Percentiles rank a stretch among this genome's conserved stretches.
Conservation (phyloP, 1,139 yeast genomes). For the Debaryomyces subglobosus region DNA sequence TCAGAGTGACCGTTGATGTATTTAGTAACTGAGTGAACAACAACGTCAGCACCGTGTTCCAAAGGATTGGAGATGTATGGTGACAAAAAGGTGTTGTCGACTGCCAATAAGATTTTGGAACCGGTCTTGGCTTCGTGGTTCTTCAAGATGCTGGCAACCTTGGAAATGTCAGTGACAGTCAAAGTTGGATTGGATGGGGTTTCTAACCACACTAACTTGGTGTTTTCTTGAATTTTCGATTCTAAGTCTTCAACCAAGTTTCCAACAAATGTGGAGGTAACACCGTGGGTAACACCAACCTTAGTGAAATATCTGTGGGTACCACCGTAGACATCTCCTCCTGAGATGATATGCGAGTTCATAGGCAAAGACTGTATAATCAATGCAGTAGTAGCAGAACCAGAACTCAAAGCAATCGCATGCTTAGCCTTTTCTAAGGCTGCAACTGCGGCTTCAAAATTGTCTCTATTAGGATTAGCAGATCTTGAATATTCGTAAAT, state of each 20-base stretch:
- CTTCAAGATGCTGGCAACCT: constrained; percentile 56
- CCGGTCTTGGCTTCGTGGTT: constrained; percentile 51
- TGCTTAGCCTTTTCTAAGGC: constrained; percentile 75
- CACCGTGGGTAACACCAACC: constrained; percentile 82
- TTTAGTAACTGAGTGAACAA: constrained; percentile 87
- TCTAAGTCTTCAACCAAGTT: constrained; percentile 65
- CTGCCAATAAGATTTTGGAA: constrained; percentile 62
- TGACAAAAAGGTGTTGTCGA: constrained; percentile 92
- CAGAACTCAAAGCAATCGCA: constrained; percentile 82
- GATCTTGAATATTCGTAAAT: constrained; percentile 85
- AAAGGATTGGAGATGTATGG: constrained; percentile 91
- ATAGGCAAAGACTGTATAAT: constrained; percentile 74
- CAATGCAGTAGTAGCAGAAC: constrained; percentile 85
- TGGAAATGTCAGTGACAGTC: constrained; percentile 69
- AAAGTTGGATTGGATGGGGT: constrained; percentile 90
- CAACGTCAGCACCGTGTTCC: constrained; percentile 81
- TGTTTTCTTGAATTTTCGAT: constrained; percentile 57
- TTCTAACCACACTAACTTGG: constrained; percentile 85
- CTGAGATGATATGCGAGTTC: constrained; percentile 75
- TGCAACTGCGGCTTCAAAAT: constrained; percentile 80
- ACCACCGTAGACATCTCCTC: constrained; percentile 93
- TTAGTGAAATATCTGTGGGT: constrained; percentile 90
- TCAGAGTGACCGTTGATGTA: constrained; percentile 93
- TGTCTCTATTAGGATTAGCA: constrained; percentile 86
- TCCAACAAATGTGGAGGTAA: constrained; percentile 67